Evolutionary conservation across 768 basidiomycete genomes (phyloP), one percentile per base, ranked within the genome.

Genomic region (Pleurotus djamor): DNA sequence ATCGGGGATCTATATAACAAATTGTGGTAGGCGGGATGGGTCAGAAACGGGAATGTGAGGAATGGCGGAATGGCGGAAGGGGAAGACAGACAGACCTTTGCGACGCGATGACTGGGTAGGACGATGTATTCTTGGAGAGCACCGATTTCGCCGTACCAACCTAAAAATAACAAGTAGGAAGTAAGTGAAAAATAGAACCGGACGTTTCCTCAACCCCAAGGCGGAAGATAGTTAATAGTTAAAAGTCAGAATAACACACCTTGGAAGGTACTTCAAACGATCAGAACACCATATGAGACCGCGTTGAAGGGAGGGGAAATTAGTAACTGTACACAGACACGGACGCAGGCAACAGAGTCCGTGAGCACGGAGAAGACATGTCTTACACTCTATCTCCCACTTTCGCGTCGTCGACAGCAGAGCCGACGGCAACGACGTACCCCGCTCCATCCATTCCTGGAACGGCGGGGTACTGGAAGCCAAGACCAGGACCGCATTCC

Each of bases 351-450:
- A 28, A 28, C 3, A 28, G 21, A 28, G 21, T 28, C 21, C 21
- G 21, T 28, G 21, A 28, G 21, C 21, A 28, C 21, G 21, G 21
- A 28, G 21, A 28, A 28, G 21, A 28, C 21, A 28, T 28, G 21
- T 28, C 79, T 64, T 69, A 83, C 82, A 86, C 81, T 66, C 76
- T 72, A 66, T 86, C 83, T 2, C 83, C 84, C 34, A 73, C 73
- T 60, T 79, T 72, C 66, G 84, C 79, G 36, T 71, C 70, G 12
- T 69, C 74, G 7, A 87, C 84, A 1, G 77, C 80, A 59, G 79
- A 77, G 2, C 84, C 85, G 47, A 86, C 72, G 34, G 71, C 75
- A 21, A 76, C 78, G 5, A 86, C 78, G 1, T 77, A 74, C 4
- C 85, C 85, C 44, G 84, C 79, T 37, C 74, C 71, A 54, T 86